A percentile compares a stretch with the other conserved stretches of the same genome.
Evolutionary conservation across 2,329 filamentous ascomycete genomes (phyloP).

Genomic region (Curvularia hawaiiensis): DNA sequence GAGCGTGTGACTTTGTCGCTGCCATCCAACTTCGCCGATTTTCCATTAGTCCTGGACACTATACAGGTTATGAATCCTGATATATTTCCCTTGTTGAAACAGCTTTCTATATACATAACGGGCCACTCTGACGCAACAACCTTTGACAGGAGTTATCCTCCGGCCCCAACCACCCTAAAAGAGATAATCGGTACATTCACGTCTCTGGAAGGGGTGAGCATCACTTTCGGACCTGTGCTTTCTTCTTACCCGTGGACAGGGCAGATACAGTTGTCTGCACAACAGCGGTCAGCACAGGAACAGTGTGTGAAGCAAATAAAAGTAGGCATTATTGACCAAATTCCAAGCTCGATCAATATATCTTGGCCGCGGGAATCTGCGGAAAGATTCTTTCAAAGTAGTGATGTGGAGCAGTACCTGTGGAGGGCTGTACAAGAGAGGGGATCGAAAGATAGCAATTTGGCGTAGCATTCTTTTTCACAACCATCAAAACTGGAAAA

Average conservation of each 20-base stretch:
- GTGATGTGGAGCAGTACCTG: slow-evolving; percentile 6
- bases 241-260: not conserved
- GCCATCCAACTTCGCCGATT: slow-evolving; percentile 2
- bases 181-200: not conserved
- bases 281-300: not conserved
- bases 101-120: slow-evolving; percentile 20
- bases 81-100: slow-evolving; percentile 16
- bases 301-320: not conserved
- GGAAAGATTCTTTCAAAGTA: slow-evolving; percentile 2
- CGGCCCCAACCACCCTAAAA: not conserved
- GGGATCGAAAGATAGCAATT: not conserved
- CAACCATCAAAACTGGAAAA: too few relatives aligned
- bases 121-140: not conserved
- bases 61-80: slow-evolving; percentile 10
- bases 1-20: slow-evolving; percentile 21
- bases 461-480: too few relatives aligned
- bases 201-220: not conserved
- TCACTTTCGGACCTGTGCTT: not conserved
- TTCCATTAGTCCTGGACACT: slow-evolving; percentile 10
- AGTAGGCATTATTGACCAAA: not conserved
- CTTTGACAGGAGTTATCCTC: not conserved
- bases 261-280: not conserved
- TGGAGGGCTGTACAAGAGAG: slow-evolving; percentile 11
- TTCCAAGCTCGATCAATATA: slow-evolving; percentile 9
- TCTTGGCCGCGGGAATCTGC: slow-evolving; percentile 4